These are phyloP conservation scores for Phaseolus lunatus DNA, from an alignment of 306 rosid genomes.

Conservation along the genomic window DNA sequence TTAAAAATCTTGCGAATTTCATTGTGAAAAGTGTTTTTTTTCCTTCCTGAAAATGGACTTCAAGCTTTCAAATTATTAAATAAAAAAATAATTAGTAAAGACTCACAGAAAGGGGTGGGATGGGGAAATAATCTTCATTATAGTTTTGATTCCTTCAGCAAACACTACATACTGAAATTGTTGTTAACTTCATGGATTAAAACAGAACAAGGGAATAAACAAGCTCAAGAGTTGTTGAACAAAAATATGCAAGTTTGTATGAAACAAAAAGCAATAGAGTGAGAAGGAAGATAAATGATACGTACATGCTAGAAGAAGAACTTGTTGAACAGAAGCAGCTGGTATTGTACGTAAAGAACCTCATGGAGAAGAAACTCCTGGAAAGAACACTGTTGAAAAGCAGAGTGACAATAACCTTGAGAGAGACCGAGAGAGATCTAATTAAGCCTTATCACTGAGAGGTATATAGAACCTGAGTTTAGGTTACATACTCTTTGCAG, in stretches of 20 bases:
- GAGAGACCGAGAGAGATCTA: background rate
- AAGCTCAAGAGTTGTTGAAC: background rate
- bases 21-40: background rate
- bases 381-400: conserved; percentile 23
- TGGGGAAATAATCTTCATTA: background rate
- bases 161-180: background rate
- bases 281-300: background rate
- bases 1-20: background rate
- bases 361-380: conserved; percentile 7
- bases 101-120: background rate
- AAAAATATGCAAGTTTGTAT: background rate
- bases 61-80: background rate
- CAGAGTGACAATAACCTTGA: background rate
- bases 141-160: conserved; percentile 1
- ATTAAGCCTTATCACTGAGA: background rate
- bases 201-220: background rate
- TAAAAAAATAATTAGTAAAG: background rate
- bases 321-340: background rate
- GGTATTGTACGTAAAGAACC: conserved; percentile 26
- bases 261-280: background rate
- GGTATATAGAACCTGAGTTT: background rate
- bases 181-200: background rate
- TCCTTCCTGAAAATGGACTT: background rate
- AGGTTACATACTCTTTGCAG: background rate
- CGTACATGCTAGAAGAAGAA: background rate